Evolutionary conservation across 495 filamentous ascomycete species (phyloP).

Genomic region (Talaromyces adpressus): DNA sequence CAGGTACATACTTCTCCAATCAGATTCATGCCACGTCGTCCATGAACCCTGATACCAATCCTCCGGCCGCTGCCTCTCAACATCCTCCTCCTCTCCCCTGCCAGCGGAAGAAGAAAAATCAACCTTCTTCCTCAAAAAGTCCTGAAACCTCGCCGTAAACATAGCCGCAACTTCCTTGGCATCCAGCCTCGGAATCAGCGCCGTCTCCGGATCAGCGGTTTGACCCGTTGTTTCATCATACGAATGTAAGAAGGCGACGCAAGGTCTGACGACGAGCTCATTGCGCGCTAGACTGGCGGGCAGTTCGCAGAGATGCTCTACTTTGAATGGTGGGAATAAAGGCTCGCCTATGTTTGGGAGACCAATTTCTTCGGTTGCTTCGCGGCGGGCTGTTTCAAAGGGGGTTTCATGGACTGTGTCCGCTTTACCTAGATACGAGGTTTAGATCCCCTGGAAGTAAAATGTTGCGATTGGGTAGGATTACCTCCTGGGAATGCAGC

Average conservation of each 20-base stretch:
- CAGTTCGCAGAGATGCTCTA: constrained; percentile 80
- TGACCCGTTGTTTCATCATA: constrained; percentile 31
- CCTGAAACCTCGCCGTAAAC: constrained; percentile 74
- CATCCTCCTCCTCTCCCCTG: constrained; percentile 34
- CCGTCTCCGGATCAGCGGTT: constrained; percentile 53
- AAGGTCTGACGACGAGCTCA: constrained; percentile 75
- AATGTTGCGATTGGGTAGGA: constrained; percentile 26
- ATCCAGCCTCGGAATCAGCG: constrained; percentile 71
- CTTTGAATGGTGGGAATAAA: constrained; percentile 62
- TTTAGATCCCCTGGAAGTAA: background rate
- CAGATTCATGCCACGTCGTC: constrained; percentile 57
- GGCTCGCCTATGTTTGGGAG: constrained; percentile 58
- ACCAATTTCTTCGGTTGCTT: constrained; percentile 88
- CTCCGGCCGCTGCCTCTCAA: constrained; percentile 25
- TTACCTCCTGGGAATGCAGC: constrained; percentile 82
- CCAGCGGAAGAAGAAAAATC: background rate
- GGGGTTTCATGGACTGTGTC: constrained; percentile 40
- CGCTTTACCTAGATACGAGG: constrained; percentile 35
- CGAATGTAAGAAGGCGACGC: constrained; percentile 73
- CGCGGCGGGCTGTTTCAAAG: constrained; percentile 75
- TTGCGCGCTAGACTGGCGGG: constrained; percentile 75
- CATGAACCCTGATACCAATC: constrained; percentile 51
- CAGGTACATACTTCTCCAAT: constrained; percentile 47
- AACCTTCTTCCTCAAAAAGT: constrained; percentile 48
- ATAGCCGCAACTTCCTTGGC: constrained; percentile 86